Percentiles rank a stretch among this genome's conserved stretches.
Evolutionary conservation across 345 rosid species (phyloP).

Genomic region (Linum lewisii): DNA sequence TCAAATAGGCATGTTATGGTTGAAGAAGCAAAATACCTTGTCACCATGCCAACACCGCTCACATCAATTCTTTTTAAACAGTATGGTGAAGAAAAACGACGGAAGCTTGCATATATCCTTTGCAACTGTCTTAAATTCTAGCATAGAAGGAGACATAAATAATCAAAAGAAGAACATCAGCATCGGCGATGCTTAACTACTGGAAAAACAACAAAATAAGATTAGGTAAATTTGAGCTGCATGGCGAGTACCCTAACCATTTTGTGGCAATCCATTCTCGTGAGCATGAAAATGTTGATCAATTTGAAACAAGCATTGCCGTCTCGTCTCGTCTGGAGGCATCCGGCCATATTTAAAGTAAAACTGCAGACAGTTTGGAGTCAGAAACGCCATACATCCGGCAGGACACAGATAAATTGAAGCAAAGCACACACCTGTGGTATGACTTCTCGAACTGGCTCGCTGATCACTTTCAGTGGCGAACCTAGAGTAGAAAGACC

Average conservation of each 20-base stretch:
- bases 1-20: background rate
- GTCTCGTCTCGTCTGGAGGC: conserved; percentile 71
- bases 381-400: conserved; percentile 7
- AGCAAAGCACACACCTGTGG: conserved; percentile 61
- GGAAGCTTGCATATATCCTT: conserved; percentile 6
- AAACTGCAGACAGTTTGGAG: conserved; percentile 47
- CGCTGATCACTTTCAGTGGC: conserved; percentile 69
- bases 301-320: conserved; percentile 55
- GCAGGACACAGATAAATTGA: background rate
- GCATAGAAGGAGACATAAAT: background rate
- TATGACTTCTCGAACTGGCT: conserved; percentile 70
- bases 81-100: background rate
- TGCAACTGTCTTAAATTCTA: conserved; percentile 1
- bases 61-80: background rate
- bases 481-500: conserved; percentile 86
- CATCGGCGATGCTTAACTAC: background rate
- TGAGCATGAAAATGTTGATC: conserved; percentile 66
- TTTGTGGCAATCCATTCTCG: background rate
- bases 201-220: background rate
- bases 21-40: conserved; percentile 1
- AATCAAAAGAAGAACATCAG: background rate
- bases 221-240: background rate
- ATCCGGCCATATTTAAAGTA: conserved; percentile 90
- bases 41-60: background rate
- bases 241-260: background rate